Evolutionary conservation across 225 moss, liverwort and hornwort species (phyloP).

Genomic region (Asterella californica): DNA sequence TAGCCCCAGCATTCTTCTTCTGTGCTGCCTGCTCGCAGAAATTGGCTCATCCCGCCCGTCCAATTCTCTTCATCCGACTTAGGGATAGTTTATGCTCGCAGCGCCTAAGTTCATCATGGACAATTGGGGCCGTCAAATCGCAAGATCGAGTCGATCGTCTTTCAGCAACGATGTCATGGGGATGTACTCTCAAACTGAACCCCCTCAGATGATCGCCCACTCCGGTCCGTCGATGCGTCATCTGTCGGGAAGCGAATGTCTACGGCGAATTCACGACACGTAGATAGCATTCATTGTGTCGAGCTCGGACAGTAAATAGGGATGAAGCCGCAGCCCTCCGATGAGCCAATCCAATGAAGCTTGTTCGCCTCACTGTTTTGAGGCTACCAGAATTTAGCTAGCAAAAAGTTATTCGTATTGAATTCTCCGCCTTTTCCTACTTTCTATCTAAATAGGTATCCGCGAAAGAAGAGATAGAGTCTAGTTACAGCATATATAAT

Average conservation of each 20-base stretch:
- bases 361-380: no score
- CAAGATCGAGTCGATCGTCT: background rate
- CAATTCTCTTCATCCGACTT: background rate
- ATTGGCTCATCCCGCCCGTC: background rate
- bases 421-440: no score
- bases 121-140: background rate
- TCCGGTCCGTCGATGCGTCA: background rate
- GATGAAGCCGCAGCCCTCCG: background rate
- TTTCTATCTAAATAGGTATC: no score
- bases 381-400: no score
- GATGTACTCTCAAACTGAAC: background rate
- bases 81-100: background rate
- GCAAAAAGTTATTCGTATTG: no score
- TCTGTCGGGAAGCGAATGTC: background rate
- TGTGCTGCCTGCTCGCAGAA: no score
- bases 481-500: no score
- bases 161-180: background rate
- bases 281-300: conserved; percentile 1
- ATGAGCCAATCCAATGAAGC: no score
- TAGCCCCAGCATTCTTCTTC: background rate
- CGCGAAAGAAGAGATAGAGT: no score
- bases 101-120: background rate
- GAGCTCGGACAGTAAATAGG: conserved; percentile 1
- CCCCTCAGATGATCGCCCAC: background rate
- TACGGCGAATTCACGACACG: background rate